Base-by-base conservation (phyloP, 2,329 filamentous ascomycete genomes). In the Calonectria pseudoturangicola region DNA sequence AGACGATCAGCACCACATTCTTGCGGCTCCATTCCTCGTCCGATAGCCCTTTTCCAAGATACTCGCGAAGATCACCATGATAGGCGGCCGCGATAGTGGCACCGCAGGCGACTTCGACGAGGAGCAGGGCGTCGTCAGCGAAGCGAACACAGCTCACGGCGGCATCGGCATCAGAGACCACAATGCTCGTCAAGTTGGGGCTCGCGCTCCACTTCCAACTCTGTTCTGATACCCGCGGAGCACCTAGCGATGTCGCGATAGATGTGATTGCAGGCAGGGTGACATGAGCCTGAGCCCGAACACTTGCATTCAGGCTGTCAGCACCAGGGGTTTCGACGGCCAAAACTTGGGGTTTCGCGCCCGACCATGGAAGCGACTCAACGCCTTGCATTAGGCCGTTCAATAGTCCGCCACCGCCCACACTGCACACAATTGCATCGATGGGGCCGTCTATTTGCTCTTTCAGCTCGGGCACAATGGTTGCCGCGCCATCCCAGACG, bases 41-140 rank as follows among this genome's bases (percentile, higher is more conserved):
- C 1, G 84, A 83, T 65, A 90, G 64, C 0, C 83, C 86, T 60
- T 84, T 79, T 0, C 93, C 90, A 0, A 95, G 85, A 12, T 91
- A 85, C 77, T 88, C 87, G 79, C 92, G 89, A 79, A 97, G 81
- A 48, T 89, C 83, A 0, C 89, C 91, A 48, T 90, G 90, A 79
- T 95, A 95, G 71, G 88, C 92, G 3, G 91, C 82, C 1, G 93
- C 94, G 15, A 98, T 84, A 66, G 93, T 93, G 7, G 96, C 95
- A 0, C 96, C 95, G 82, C 96, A 98, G 0, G 95, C 92, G 43
- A 93, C 87, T 86, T 98, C 96, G 3, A 98, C 94, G 70, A 98
- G 86, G 70, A 96, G 85, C 30, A 93, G 87, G 78, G 96, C 94
- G 73, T 98, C 95, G 76, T 98, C 94, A 12, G 94, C 93, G 74